Evolutionary conservation across 805 yeast species (phyloP).

Genomic region (Saccharomycopsis selenospora): DNA sequence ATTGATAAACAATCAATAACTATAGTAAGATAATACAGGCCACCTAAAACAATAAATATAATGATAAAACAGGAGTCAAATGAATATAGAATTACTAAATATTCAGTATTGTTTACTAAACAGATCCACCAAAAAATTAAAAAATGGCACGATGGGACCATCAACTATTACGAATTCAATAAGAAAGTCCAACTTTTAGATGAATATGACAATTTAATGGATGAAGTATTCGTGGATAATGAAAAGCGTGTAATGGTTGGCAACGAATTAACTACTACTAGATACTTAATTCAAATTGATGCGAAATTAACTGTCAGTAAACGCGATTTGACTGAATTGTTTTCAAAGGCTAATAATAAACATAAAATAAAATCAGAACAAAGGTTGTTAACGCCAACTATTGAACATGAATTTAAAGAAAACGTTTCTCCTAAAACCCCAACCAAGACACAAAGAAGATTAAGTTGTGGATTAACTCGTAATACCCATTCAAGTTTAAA

Average conservation of each 20-base stretch:
- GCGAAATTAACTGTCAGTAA: constrained; percentile 30
- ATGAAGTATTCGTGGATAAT: constrained; percentile 30
- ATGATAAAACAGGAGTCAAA: not conserved
- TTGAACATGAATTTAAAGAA: too few species aligned
- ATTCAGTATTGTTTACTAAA: constrained; percentile 38
- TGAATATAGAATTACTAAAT: constrained; percentile 35
- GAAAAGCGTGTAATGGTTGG: constrained; percentile 24
- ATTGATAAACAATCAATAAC: too few species aligned
- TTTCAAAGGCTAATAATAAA: constrained; percentile 6
- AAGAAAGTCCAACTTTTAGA: constrained; percentile 39
- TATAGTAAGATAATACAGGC: too few species aligned
- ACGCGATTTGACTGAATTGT: constrained; percentile 32
- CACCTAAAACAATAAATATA: not conserved
- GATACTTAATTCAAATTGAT: constrained; percentile 29
- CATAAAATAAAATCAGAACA: too few species aligned
- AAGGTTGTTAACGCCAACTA: too few species aligned
- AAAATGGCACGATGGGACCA: constrained; percentile 45
- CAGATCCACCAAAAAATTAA: constrained; percentile 41
- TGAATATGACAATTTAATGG: constrained; percentile 27
- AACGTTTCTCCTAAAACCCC: too few species aligned
- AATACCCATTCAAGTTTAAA: too few species aligned
- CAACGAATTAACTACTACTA: constrained; percentile 21
- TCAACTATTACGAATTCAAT: constrained; percentile 41
- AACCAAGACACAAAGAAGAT: too few species aligned
- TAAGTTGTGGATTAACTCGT: too few species aligned